A percentile compares a stretch with the other conserved stretches of the same genome.
These are phyloP conservation scores for Talaromyces sp. DNA, from an alignment of 2,329 filamentous ascomycete species.

Conservation along the genomic window DNA sequence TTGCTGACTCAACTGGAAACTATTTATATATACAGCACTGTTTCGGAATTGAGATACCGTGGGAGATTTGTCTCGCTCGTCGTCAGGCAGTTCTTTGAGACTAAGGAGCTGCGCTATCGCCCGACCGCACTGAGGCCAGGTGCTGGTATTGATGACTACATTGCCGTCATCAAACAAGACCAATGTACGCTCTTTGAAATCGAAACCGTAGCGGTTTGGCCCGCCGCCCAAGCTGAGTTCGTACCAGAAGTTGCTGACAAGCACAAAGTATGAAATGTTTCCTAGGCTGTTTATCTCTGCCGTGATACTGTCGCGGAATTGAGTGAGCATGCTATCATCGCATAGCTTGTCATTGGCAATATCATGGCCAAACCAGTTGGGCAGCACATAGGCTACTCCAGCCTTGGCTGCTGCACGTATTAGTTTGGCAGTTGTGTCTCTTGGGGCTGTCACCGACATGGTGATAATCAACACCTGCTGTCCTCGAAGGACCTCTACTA, in stretches of 20 bases:
- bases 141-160: conserved; percentile 52
- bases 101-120: conserved; percentile 50
- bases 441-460: conserved; percentile 39
- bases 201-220: conserved; percentile 42
- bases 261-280: conserved; percentile 38
- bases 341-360: conserved; percentile 23
- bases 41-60: conserved; percentile 46
- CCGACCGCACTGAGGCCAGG: conserved; percentile 52
- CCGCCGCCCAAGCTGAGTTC: conserved; percentile 44
- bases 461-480: conserved; percentile 58
- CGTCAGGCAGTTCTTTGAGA: conserved; percentile 39
- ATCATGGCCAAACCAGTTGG: conserved; percentile 42
- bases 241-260: conserved; percentile 50
- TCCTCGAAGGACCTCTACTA: conserved; percentile 47
- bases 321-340: conserved; percentile 31
- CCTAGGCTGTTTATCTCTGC: conserved; percentile 35
- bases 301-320: conserved; percentile 12
- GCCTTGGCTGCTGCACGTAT: conserved; percentile 52
- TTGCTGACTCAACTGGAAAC: conserved; percentile 55
- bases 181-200: conserved; percentile 38
- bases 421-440: conserved; percentile 41
- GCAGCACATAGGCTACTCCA: conserved; percentile 51
- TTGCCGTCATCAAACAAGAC: conserved; percentile 55
- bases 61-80: conserved; percentile 27
- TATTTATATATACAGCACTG: conserved; percentile 47